Base-by-base conservation (phyloP, 345 rosid genomes). In the Populus pruinosa region DNA sequence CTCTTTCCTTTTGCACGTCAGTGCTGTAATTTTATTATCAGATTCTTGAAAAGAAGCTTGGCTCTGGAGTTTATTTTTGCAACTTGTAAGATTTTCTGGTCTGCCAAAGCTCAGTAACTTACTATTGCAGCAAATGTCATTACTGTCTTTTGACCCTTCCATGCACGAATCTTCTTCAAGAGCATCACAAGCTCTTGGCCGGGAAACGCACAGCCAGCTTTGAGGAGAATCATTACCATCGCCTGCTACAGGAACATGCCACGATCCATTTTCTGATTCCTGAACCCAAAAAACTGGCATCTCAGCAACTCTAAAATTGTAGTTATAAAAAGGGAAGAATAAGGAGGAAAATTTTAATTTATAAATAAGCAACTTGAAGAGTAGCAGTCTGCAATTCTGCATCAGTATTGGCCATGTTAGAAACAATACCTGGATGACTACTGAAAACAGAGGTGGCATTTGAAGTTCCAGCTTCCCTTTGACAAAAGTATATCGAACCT, bases 251-350 rank as follows among this genome's bases (percentile, higher is more conserved):
- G 97, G 98, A 12, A 90, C 88, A 82, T 94, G 97, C 98, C 98
- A 94, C 53, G 91, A 91, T 70, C 98, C 94, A 69, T 88, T 93
- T 72, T 84, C 96, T 20, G 95, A 93, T 86, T 94, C 97, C 97
- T 94, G 87, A 78, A 82, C 75, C 59, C 49, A 23, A 10, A 5
- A 43, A 33, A 33, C 5, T 33, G 66, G 59, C 59, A 20, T 18
- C 59, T 53, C 23, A 53, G 23, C 10, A 53, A 53, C 10, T 6
- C 59, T 20, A 20, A 61, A 2, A 61, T 8, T 17, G 53, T 25
- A 5, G 25, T 23, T 31, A 17, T 35, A 8, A 35, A 66, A 13
- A 27, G 9, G 23, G 36, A 33, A 29, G 43, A 36, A n/a, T 18
- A 2, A 35, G 4, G 67, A 5, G 14, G 16, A 63, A 10, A 62